These are phyloP conservation scores for Earliella scabrosa DNA, from an alignment of 1,284 basidiomycete species.

Conservation along the genomic window DNA sequence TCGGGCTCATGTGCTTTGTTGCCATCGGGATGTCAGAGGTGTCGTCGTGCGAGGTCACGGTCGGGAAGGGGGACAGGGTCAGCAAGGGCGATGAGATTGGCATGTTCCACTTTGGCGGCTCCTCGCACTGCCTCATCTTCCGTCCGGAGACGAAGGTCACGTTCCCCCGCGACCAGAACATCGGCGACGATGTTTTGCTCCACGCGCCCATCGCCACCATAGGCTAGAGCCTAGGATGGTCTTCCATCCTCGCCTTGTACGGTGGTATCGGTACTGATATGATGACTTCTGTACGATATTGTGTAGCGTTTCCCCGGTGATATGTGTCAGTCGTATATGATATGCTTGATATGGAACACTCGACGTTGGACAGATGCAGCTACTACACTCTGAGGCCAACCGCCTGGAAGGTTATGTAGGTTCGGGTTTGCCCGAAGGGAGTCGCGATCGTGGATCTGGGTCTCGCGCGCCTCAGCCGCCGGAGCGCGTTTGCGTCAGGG, in stretches of 20 bases:
- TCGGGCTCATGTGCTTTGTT: slow-evolving; percentile 45
- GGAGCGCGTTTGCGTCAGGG: no score
- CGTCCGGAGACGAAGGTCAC: slow-evolving; percentile 17
- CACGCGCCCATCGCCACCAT: slow-evolving; percentile 9
- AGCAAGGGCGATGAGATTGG: slow-evolving; percentile 52
- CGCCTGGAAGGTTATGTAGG: no score
- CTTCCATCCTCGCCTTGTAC: not conserved
- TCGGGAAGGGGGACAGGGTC: slow-evolving; percentile 33
- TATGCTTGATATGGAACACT: no score
- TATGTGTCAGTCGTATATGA: no score
- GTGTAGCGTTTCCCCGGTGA: no score
- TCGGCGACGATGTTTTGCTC: slow-evolving; percentile 1
- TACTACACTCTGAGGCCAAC: no score
- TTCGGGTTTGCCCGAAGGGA: no score
- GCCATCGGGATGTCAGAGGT: slow-evolving; percentile 51
- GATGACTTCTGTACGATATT: not conserved
- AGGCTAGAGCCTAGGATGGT: not conserved
- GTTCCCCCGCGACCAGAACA: not conserved
- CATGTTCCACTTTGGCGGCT: slow-evolving; percentile 59
- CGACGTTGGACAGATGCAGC: no score
- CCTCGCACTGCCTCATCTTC: slow-evolving; percentile 48
- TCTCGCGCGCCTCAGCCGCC: no score
- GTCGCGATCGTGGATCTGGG: no score
- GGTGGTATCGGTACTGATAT: not conserved
- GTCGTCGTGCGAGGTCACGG: slow-evolving; percentile 44